Conservation (phyloP, 2,329 filamentous ascomycete species). For the Aciculosporium take region DNA sequence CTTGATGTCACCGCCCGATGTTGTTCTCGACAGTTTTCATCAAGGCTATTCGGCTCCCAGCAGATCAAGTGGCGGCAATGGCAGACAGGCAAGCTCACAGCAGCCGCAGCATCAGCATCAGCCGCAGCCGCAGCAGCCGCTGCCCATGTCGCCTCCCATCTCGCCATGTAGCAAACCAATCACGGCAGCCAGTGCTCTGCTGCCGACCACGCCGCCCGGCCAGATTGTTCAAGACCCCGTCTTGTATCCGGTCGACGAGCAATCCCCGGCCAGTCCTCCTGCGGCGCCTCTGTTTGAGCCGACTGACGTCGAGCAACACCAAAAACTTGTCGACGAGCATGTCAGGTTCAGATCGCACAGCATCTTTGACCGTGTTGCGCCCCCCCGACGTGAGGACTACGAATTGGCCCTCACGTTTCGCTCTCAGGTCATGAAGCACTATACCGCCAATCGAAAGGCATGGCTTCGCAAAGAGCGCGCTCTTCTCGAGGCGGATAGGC, state of each 20-base stretch:
- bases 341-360: conserved; percentile 28
- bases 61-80: conserved; percentile 10
- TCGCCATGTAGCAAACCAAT: conserved; percentile 32
- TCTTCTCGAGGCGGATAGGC: conserved; percentile 32
- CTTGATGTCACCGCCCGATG: conserved; percentile 49
- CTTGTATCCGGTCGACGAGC: conserved; percentile 37
- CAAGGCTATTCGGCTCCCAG: conserved; percentile 10
- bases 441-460: conserved; percentile 25
- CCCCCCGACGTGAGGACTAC: conserved; percentile 40
- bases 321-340: conserved; percentile 36
- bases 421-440: conserved; percentile 36
- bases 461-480: conserved; percentile 39
- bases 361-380: conserved; percentile 28
- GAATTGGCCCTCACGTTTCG: conserved; percentile 37
- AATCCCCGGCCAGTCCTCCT: conserved; percentile 22
- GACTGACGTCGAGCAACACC: conserved; percentile 25
- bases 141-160: conserved; percentile 43
- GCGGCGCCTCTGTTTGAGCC: conserved; percentile 36
- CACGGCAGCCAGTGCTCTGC: conserved; percentile 18
- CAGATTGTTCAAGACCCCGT: conserved; percentile 38
- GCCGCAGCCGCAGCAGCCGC: conserved; percentile 17
- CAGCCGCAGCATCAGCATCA: conserved; percentile 19
- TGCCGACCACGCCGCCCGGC: conserved; percentile 15
- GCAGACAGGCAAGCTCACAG: conserved; percentile 16
- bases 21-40: conserved; percentile 38